phyloP scores from a whole-genome alignment of 495 filamentous ascomycete genomes.

The Penicillium mononematosum region DNA sequence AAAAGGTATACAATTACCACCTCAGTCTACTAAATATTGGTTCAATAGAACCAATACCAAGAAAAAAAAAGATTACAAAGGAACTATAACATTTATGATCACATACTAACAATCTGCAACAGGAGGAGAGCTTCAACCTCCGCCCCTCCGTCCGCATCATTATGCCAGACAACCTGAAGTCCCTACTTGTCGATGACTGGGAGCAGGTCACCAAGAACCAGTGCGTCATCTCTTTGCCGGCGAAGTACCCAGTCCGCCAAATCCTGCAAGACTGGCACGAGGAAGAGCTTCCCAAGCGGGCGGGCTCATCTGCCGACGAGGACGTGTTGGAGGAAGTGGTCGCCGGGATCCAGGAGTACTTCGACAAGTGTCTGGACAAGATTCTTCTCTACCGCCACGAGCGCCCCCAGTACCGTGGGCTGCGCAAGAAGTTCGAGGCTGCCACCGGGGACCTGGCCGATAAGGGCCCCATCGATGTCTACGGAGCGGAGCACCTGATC shows the following conservation, averaged over 20 bases:
- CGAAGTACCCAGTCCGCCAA: conserved; percentile 66
- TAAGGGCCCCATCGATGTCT: conserved; percentile 72
- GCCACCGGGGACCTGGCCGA: conserved; percentile 56
- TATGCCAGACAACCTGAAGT: conserved; percentile 81
- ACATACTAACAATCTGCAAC: conserved; percentile 27
- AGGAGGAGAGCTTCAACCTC: conserved; percentile 83
- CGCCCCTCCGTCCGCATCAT: conserved; percentile 79
- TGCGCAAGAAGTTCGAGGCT: conserved; percentile 61
- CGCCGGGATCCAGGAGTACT: conserved; percentile 83
- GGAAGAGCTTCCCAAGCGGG: conserved; percentile 65
- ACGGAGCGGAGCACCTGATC: conserved; percentile 87
- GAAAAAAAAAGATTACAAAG: not conserved
- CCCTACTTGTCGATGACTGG: conserved; percentile 94
- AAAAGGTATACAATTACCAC: conserved; percentile 61
- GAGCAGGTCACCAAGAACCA: conserved; percentile 95
- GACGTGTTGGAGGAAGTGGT: conserved; percentile 89
- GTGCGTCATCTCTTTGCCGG: conserved; percentile 79
- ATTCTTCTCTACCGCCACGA: conserved; percentile 92
- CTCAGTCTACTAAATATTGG: not conserved
- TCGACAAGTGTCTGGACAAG: conserved; percentile 79
- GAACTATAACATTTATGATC: no score
- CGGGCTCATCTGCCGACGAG: conserved; percentile 56
- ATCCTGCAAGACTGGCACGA: conserved; percentile 78
- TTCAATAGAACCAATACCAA: not conserved
- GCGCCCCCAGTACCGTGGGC: conserved; percentile 74